Evolutionary conservation across 306 rosid genomes (phyloP).

Genomic region (Casuarina glauca): DNA sequence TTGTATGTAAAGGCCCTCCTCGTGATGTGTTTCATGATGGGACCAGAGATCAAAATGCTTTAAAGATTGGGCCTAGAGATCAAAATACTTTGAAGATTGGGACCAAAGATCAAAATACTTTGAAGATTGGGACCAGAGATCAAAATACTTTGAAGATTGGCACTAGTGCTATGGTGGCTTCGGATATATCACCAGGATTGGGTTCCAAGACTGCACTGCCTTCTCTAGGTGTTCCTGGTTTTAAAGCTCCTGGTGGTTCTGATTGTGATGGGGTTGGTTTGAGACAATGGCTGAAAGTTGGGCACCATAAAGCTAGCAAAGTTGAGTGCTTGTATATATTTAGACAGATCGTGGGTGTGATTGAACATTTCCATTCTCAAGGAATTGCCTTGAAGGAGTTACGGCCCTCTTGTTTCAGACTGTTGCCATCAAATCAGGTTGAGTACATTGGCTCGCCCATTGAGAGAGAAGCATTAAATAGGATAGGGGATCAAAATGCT

Average conservation of each 20-base stretch:
- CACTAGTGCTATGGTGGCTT: conserved; percentile 35
- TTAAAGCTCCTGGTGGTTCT: conserved; percentile 35
- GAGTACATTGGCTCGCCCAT: conserved; percentile 57
- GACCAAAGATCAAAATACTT: conserved; percentile 27
- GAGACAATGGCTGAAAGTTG: conserved; percentile 78
- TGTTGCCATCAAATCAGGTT: conserved; percentile 59
- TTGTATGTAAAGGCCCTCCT: conserved; percentile 52
- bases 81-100: conserved; percentile 42
- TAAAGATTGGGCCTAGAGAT: conserved; percentile 34
- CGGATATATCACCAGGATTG: conserved; percentile 29
- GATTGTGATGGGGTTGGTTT: conserved; percentile 57
- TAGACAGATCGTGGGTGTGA: conserved; percentile 71
- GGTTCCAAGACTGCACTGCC: conserved; percentile 42
- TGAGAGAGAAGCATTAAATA: conserved; percentile 37
- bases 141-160: conserved; percentile 42
- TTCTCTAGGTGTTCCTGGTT: conserved; percentile 34
- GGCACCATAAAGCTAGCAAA: conserved; percentile 51
- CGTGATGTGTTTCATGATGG: conserved; percentile 37
- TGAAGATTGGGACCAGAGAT: conserved; percentile 38
- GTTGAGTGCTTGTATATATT: conserved; percentile 60
- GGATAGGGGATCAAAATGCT: conserved; percentile 42
- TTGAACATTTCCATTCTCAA: conserved; percentile 58
- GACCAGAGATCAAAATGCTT: conserved; percentile 41
- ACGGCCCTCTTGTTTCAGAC: conserved; percentile 68
- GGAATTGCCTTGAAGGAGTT: conserved; percentile 67